Conservation (phyloP, 2,329 filamentous ascomycete genomes). For the Alternaria brassicicola region DNA sequence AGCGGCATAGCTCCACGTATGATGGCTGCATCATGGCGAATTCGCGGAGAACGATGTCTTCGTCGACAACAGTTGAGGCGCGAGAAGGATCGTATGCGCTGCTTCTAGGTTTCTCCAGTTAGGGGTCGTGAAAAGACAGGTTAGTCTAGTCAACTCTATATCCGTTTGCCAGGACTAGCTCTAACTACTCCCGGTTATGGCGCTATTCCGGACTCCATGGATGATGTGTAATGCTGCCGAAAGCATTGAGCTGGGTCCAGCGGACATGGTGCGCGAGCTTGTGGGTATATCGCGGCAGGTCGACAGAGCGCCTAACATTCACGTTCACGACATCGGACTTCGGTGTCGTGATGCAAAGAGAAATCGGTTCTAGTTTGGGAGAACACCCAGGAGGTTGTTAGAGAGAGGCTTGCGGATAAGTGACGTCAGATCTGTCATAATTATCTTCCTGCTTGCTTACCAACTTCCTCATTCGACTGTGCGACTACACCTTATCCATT, state of each 20-base stretch:
- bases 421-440: no score
- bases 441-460: not conserved
- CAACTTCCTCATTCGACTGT: not conserved
- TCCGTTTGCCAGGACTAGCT: not conserved
- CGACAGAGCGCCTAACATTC: not conserved
- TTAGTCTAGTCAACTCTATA: not conserved
- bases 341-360: not conserved
- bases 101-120: not conserved
- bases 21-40: not conserved
- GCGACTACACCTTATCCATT: not conserved
- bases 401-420: no score
- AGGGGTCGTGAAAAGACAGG: not conserved
- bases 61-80: not conserved
- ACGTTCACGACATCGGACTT: not conserved
- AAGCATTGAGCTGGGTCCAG: conserved; percentile 1
- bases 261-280: not conserved
- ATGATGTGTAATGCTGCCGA: not conserved
- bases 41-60: not conserved
- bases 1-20: not conserved
- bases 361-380: not conserved
- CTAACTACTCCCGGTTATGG: not conserved
- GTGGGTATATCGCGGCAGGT: conserved; percentile 4
- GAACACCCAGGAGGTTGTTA: not conserved
- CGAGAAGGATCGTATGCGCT: not conserved
- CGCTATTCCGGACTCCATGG: not conserved